Base-by-base conservation (phyloP, 352 stramenopile species). In the Pythium diclinum region DNA sequence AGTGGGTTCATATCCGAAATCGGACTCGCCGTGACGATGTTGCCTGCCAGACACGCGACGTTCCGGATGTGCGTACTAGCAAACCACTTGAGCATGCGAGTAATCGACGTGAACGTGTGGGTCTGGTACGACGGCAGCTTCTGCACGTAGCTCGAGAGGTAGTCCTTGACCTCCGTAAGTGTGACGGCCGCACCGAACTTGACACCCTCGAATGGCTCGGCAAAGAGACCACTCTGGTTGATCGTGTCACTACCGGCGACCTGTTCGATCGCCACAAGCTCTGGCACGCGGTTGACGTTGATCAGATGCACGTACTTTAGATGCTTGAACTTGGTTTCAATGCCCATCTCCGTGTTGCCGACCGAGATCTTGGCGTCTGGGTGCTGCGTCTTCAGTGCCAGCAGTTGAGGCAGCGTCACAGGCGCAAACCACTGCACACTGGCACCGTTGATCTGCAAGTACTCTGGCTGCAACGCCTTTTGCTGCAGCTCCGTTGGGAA, bases 1-100 rank as follows among this genome's bases (percentile, higher is more conserved):
- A 99, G 68, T 5, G 96, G 96, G 70, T 99, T 99, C 94, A 99
- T 98, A 71, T 99, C 96, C 19, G 89, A 98, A 66, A 99, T 99
- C 8, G 96, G 96, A 72, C 90, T 98, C 8, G 96, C 96, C 6
- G 95, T 99, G n/a, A 96, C 95, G 3, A 99, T 79, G 71, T 99
- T 99, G 5, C 96, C 96, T 32, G 88, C 96, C 6, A 99, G 81
- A 69, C 91, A 98, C 6, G 95, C 95, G 16, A 98, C 95, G 69
- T 99, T 99, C 32, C 96, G 81, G 67, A 99, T 99, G 72, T 99
- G 96, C 9, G 92, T 98, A 21, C 94, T 98, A 3, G 95, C 95
- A 73, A 99, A 99, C 95, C 95, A 99, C 59, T 97, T 88, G 14
- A 99, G 84, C 95, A 99, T 98, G 63, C 82, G 79, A 21, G 82